Conservation (phyloP, 2,329 filamentous ascomycete species). For the Aureobasidium sp. region DNA sequence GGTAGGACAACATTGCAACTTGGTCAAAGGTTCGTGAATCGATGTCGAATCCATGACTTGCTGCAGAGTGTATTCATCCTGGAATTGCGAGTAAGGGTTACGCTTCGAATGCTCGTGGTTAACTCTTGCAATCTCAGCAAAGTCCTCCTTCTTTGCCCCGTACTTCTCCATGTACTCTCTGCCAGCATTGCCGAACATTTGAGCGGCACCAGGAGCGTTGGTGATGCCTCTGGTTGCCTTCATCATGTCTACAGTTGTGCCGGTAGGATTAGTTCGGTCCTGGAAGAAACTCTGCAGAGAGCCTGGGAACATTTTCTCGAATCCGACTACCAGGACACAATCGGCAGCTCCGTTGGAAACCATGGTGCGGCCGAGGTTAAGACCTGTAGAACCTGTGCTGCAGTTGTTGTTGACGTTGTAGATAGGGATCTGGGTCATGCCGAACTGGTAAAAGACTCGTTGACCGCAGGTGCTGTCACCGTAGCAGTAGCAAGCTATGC, state of each 20-base stretch:
- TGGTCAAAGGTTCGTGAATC: constrained; percentile 83
- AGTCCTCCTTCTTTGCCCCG: constrained; percentile 75
- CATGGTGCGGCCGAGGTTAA: constrained; percentile 74
- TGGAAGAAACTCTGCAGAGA: constrained; percentile 76
- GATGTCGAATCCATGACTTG: constrained; percentile 67
- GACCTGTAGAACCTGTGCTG: constrained; percentile 85
- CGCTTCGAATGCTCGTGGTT: constrained; percentile 87
- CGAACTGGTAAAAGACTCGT: constrained; percentile 97
- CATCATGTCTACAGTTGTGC: constrained; percentile 70
- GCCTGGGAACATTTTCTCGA: constrained; percentile 98
- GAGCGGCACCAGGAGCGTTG: constrained; percentile 76
- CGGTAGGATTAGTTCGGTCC: constrained; percentile 73
- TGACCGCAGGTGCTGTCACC: constrained; percentile 92
- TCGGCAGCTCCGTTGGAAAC: constrained; percentile 74
- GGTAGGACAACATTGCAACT: constrained; percentile 97
- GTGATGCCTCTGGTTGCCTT: constrained; percentile 69
- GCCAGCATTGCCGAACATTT: constrained; percentile 94
- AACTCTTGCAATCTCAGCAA: constrained; percentile 86
- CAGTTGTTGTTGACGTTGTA: constrained; percentile 99
- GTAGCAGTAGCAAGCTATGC: constrained; percentile 93
- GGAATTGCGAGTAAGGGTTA: constrained; percentile 98
- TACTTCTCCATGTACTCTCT: constrained; percentile 94
- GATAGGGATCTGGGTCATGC: constrained; percentile 92
- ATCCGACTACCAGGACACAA: constrained; percentile 85
- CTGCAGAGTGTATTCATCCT: constrained; percentile 79